Base-by-base conservation (phyloP, 805 yeast genomes). In the Cyberlindnera sargentensis region DNA sequence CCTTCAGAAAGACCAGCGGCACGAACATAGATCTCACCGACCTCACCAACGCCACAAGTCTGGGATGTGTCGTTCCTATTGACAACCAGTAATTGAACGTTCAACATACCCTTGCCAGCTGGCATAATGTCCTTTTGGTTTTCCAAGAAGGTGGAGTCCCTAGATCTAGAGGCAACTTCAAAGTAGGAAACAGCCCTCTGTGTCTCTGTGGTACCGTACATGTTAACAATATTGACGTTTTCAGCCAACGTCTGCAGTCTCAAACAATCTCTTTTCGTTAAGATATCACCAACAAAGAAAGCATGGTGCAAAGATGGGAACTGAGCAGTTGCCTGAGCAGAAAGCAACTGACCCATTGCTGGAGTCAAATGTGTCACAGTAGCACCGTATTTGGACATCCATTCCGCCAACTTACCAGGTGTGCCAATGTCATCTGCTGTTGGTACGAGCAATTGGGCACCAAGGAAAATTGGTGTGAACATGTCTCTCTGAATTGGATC, bases 151-250 rank as follows among this genome's bases (percentile, higher is more conserved):
- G 75, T 67, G 25, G 91, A 74, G 62, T 90, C 89, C 36, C 72
- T 60, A 24, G 73, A 61, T 51, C 87, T 73, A 28, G 95, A 78
- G 36, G 86, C 80, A 48, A 95, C 91, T 62, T 88, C 95, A 67
- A 78, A 95, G 66, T 78, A 93, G 0, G 98, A 90, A 26, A 93
- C 99, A 2, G 99, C 93, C 61, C 99, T 79, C 71, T 95, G 99
- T 11, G 99, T 93, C 66, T 93, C 99, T 8, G 99, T 93, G 34
- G 99, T 93, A 58, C 99, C 99, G 64, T 93, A 93, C 99, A 93
- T 93, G 67, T 93, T 93, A 53, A 93, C 95, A 59, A 93, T 91
- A 61, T 66, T 71, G 43, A 87, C 95, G 58, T 93, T 91, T 61
- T 81, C 81, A 10, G 98, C 98, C 56, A 93, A 73, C 1, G 93